Conservation (phyloP, 345 rosid species). For the Clausena lansium region DNA sequence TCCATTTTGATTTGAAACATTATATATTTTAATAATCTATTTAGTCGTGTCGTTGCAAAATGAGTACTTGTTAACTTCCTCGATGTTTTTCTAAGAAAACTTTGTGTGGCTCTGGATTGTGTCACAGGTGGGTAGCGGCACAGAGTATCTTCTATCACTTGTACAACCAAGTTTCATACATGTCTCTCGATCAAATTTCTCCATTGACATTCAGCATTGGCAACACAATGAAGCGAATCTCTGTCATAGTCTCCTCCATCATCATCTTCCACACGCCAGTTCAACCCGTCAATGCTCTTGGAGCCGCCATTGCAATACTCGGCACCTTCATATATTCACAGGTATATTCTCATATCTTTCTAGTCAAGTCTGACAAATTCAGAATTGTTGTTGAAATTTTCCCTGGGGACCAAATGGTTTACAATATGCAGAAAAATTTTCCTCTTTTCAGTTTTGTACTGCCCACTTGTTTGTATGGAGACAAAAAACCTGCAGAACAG, state of each 20-base stretch:
- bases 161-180: conserved; percentile 81
- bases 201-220: conserved; percentile 79
- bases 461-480: conserved; percentile 23
- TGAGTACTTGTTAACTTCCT: not conserved
- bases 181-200: conserved; percentile 77
- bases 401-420: conserved; percentile 12
- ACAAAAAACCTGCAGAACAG: conserved; percentile 13
- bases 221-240: conserved; percentile 83
- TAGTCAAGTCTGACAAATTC: not conserved
- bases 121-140: conserved; percentile 76
- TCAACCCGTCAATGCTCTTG: conserved; percentile 69
- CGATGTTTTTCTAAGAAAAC: conserved; percentile 7
- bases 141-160: conserved; percentile 81
- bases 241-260: conserved; percentile 73
- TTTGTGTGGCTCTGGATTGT: conserved; percentile 23
- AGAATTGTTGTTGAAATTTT: not conserved
- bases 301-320: conserved; percentile 75
- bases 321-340: conserved; percentile 83
- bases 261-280: conserved; percentile 74
- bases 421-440: conserved; percentile 5
- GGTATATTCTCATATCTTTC: conserved; percentile 34
- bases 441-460: not conserved
- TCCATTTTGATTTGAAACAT: not conserved
- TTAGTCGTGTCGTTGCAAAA: not conserved
- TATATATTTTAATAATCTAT: not conserved